A percentile compares a stretch with the other conserved stretches of the same genome.
Conservation (phyloP, 2,329 filamentous ascomycete species). For the Dactylellina cionopaga region DNA sequence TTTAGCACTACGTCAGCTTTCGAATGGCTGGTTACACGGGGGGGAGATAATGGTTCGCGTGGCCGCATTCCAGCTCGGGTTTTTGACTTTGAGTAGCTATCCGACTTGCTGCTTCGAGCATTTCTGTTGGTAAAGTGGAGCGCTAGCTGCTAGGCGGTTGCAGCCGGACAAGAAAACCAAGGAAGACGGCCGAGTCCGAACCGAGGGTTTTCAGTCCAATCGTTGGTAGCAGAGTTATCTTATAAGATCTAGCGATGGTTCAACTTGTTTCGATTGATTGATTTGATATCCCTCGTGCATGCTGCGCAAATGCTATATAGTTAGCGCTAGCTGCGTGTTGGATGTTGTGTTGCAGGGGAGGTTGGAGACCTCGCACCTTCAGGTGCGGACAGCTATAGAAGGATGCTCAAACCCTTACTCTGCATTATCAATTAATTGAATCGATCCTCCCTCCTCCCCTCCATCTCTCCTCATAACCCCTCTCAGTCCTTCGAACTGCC, state of each 20-base stretch:
- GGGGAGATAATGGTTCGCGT: conserved; percentile 15
- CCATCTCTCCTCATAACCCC: neutral
- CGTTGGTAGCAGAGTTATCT: neutral
- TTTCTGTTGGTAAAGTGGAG: too few relatives aligned
- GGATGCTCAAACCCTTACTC: neutral
- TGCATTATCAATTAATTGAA: neutral
- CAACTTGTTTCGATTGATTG: too few relatives aligned
- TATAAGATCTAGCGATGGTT: too few relatives aligned
- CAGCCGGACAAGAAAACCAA: conserved; percentile 14
- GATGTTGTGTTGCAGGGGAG: neutral
- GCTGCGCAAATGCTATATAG: too few relatives aligned
- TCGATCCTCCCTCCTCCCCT: neutral
- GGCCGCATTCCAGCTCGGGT: conserved; percentile 16
- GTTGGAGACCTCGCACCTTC: neutral
- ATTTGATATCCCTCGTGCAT: too few relatives aligned
- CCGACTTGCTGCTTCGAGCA: conserved; percentile 20
- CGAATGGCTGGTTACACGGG: conserved; percentile 17
- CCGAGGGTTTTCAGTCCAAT: neutral
- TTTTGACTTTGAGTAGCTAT: neutral
- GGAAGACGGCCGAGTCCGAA: conserved; percentile 16
- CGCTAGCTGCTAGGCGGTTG: too few relatives aligned
- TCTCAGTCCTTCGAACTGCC: neutral
- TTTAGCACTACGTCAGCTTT: conserved; percentile 9
- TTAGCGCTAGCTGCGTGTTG: neutral
- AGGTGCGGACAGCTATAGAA: neutral